Percentiles rank a stretch among this genome's conserved stretches.
phyloP scores from a whole-genome alignment of 2,329 filamentous ascomycete genomes.

The Fusarium aywerte region DNA sequence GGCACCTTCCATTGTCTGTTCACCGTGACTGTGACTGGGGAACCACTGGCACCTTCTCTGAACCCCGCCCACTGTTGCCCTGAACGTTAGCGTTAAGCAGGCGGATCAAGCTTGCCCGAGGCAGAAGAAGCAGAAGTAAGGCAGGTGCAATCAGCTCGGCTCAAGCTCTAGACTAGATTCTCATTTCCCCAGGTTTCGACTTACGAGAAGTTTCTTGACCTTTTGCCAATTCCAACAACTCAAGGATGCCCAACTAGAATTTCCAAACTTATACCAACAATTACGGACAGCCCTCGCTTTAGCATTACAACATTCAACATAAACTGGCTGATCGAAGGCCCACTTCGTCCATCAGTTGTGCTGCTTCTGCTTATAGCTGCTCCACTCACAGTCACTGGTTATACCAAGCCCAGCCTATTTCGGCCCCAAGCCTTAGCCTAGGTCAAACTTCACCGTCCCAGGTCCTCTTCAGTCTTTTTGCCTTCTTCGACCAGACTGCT shows the following conservation, averaged over 20 bases:
- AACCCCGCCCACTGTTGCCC: constrained; percentile 32
- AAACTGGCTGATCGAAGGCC: constrained; percentile 34
- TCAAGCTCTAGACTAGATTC: constrained; percentile 5
- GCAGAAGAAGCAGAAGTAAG: neutral
- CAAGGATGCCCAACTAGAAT: neutral
- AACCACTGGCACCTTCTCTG: constrained; percentile 23
- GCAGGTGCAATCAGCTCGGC: neutral
- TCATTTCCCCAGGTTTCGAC: neutral
- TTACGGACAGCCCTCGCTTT: neutral
- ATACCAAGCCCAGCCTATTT: constrained; percentile 41
- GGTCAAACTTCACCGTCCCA: constrained; percentile 46
- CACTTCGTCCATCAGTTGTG: constrained; percentile 27
- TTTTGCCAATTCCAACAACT: neutral
- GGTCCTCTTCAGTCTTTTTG: constrained; percentile 40
- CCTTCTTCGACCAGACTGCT: constrained; percentile 24
- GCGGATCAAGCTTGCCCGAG: neutral
- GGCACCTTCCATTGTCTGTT: constrained; percentile 5
- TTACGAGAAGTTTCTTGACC: neutral
- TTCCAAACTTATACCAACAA: neutral
- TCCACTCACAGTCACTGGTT: constrained; percentile 24
- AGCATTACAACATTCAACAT: constrained; percentile 1
- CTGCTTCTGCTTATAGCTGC: constrained; percentile 16
- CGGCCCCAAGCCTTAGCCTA: constrained; percentile 39
- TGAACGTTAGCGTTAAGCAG: constrained; percentile 15
- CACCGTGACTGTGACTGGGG: constrained; percentile 28